Evolutionary conservation across 306 rosid species (phyloP).

Genomic region (Ziziphus jujuba): DNA sequence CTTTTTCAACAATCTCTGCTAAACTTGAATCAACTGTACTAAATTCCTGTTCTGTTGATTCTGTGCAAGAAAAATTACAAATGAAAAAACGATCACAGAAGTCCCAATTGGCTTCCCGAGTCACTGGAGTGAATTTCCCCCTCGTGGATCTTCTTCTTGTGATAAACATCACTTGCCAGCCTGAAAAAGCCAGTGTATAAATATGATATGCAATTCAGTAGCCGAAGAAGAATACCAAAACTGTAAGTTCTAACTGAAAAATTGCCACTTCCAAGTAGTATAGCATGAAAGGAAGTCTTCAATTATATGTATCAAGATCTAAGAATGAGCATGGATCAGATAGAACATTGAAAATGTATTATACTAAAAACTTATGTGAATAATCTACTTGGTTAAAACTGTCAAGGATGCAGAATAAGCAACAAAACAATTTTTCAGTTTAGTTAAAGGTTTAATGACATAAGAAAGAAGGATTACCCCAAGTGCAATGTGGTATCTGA

Average conservation of each 20-base stretch:
- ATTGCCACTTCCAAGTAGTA: not conserved
- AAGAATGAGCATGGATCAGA: too few species aligned
- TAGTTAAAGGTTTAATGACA: constrained; percentile 1
- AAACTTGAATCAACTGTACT: constrained; percentile 41
- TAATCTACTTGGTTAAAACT: too few species aligned
- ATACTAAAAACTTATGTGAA: too few species aligned
- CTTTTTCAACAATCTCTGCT: constrained; percentile 24
- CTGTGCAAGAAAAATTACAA: constrained; percentile 18
- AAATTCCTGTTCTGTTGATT: constrained; percentile 34
- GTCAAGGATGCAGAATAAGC: not conserved
- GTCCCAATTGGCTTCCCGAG: constrained; percentile 53
- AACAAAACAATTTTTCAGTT: constrained; percentile 19
- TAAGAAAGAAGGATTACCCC: constrained; percentile 55
- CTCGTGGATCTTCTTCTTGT: constrained; percentile 59
- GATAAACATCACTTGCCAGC: constrained; percentile 55
- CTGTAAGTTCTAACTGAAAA: not conserved
- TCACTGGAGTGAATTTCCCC: constrained; percentile 63
- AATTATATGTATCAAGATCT: not conserved
- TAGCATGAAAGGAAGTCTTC: too few species aligned
- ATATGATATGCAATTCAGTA: constrained; percentile 1
- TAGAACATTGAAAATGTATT: too few species aligned
- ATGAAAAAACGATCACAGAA: constrained; percentile 37
- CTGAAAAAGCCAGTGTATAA: constrained; percentile 35
- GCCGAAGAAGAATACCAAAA: not conserved
- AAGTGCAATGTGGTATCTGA: constrained; percentile 91